Evolutionary conservation across 2,329 filamentous ascomycete genomes (phyloP).

Genomic region (Didymosphaeria variabile): DNA sequence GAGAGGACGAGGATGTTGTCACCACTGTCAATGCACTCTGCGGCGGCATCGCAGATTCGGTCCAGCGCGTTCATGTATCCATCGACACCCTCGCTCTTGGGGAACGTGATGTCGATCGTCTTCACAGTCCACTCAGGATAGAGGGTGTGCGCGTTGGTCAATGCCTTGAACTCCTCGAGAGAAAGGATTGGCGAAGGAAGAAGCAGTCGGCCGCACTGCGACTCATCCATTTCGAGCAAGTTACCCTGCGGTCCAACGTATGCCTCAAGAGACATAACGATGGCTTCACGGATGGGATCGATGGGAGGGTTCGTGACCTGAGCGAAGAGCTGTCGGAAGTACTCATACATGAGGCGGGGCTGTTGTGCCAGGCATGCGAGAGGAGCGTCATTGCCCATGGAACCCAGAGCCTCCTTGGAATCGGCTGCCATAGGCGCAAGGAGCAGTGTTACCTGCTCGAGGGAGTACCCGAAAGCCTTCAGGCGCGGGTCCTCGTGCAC

Average conservation of each 20-base stretch:
- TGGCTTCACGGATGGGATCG: conserved; percentile 94
- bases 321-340: conserved; percentile 97
- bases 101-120: conserved; percentile 91
- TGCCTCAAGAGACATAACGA: conserved; percentile 97
- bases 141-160: conserved; percentile 78
- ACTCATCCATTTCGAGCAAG: conserved; percentile 88
- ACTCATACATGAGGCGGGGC: conserved; percentile 89
- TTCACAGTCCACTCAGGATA: conserved; percentile 87
- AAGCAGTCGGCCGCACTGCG: conserved; percentile 85
- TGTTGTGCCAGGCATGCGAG: conserved; percentile 90
- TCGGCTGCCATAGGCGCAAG: conserved; percentile 96
- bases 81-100: conserved; percentile 80
- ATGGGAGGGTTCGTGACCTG: conserved; percentile 98
- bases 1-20: conserved; percentile 90
- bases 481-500: conserved; percentile 87
- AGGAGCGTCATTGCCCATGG: conserved; percentile 97
- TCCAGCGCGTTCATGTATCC: conserved; percentile 91
- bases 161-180: conserved; percentile 87
- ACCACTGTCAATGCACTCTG: conserved; percentile 80
- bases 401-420: conserved; percentile 95
- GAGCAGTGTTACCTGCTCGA: conserved; percentile 92
- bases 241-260: conserved; percentile 97
- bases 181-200: conserved; percentile 90
- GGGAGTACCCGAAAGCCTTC: conserved; percentile 90
- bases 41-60: conserved; percentile 84